These are phyloP conservation scores for Dissophora globulifera DNA, from an alignment of 192 early-diverging fungal species.

Conservation along the genomic window DNA sequence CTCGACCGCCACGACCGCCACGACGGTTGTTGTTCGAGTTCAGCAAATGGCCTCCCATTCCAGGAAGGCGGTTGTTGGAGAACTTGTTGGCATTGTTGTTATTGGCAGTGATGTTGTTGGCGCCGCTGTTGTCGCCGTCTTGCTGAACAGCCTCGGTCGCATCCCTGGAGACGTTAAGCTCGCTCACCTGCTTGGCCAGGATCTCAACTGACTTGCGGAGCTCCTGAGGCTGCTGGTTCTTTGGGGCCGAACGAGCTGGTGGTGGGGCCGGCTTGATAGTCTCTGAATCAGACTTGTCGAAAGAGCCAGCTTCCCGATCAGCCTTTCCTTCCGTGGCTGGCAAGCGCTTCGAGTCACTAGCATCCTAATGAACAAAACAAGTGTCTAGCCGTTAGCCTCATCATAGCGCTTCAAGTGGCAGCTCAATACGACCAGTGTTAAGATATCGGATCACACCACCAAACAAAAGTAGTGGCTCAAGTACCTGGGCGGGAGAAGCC, in stretches of 20 bases:
- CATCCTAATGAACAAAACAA: constrained; percentile 11
- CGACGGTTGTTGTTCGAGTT: constrained; percentile 60
- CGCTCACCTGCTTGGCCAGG: constrained; percentile 66
- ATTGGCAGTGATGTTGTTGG: background rate
- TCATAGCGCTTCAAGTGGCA: too few species aligned
- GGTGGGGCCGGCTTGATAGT: constrained; percentile 54
- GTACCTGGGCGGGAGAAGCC: background rate
- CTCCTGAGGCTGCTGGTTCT: constrained; percentile 51
- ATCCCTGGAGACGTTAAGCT: constrained; percentile 56
- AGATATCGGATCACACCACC: too few species aligned
- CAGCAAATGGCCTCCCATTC: constrained; percentile 61
- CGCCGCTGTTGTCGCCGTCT: constrained; percentile 15
- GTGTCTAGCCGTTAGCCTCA: too few species aligned
- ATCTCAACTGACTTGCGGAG: constrained; percentile 61
- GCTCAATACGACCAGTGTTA: too few species aligned
- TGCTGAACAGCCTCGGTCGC: constrained; percentile 38
- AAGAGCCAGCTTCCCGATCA: constrained; percentile 16
- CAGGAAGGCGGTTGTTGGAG: constrained; percentile 58
- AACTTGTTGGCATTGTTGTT: constrained; percentile 15
- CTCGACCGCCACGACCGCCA: constrained; percentile 55
- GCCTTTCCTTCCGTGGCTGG: constrained; percentile 15
- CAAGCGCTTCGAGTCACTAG: constrained; percentile 5
- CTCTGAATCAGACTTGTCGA: constrained; percentile 46
- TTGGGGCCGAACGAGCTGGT: constrained; percentile 44
- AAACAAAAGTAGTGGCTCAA: too few species aligned